These are phyloP conservation scores for Penicillium hordei DNA, from an alignment of 2,329 filamentous ascomycete species.

Conservation along the genomic window DNA sequence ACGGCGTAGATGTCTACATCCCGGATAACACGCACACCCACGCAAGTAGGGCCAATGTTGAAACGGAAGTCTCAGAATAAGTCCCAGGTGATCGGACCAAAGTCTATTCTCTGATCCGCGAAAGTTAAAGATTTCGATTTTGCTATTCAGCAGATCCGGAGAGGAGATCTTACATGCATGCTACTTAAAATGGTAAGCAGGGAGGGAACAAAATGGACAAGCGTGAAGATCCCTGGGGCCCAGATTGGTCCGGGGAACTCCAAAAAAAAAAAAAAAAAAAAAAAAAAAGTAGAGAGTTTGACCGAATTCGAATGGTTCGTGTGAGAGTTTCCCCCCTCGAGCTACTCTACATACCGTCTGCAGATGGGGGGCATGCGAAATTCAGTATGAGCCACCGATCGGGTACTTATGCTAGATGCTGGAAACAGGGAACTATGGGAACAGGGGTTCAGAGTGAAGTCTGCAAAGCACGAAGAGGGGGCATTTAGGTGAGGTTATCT, in stretches of 20 bases:
- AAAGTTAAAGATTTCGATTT: slow-evolving; percentile 10
- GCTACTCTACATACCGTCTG: slow-evolving; percentile 19
- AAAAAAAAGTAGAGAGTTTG: slow-evolving; percentile 9
- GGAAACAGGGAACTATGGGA: not conserved
- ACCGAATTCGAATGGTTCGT: slow-evolving; percentile 21
- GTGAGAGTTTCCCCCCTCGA: slow-evolving; percentile 14
- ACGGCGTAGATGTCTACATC: not conserved
- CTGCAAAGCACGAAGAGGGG: not conserved
- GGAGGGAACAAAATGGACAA: slow-evolving; percentile 5
- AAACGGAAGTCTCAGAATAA: not conserved
- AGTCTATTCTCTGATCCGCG: slow-evolving; percentile 13
- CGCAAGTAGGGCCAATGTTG: not conserved
- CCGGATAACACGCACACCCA: not conserved
- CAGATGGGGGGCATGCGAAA: slow-evolving; percentile 21
- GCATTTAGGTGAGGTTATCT: not conserved
- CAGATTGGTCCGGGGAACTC: slow-evolving; percentile 19
- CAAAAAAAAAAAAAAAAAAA: too few relatives aligned
- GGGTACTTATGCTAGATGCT: slow-evolving; percentile 7
- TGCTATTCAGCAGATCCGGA: slow-evolving; percentile 14
- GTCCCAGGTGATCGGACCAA: slow-evolving; percentile 9
- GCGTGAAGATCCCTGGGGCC: slow-evolving; percentile 11
- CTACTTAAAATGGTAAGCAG: slow-evolving; percentile 21
- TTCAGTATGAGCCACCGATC: slow-evolving; percentile 3
- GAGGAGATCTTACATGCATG: slow-evolving; percentile 14
- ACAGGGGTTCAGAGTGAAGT: not conserved